A percentile compares a stretch with the other conserved stretches of the same genome.
phyloP scores from a whole-genome alignment of 2,329 filamentous ascomycete species.

The Exophiala sp. region DNA sequence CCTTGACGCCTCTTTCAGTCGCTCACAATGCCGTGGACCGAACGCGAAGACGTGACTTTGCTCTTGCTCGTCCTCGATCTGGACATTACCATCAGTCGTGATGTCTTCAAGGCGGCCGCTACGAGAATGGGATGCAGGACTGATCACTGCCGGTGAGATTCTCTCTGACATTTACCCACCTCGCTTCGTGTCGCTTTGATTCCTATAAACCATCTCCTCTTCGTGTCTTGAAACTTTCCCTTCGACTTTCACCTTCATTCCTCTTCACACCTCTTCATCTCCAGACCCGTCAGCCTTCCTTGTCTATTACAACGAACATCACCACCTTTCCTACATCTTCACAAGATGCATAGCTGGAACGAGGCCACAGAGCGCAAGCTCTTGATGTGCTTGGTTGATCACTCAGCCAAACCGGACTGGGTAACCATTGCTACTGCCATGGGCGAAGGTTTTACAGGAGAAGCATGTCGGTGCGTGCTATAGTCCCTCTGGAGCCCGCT shows the following conservation, averaged over 20 bases:
- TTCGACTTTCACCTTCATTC: too few relatives aligned
- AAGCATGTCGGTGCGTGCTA: conserved; percentile 26
- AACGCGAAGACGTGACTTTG: conserved; percentile 2
- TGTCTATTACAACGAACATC: too few relatives aligned
- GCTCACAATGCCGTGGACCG: conserved; percentile 3
- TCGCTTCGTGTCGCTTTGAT: neutral
- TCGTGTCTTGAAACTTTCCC: neutral
- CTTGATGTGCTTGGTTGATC: conserved; percentile 21
- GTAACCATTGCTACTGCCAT: conserved; percentile 18
- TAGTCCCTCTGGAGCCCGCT: neutral
- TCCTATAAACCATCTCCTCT: neutral
- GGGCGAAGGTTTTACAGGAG: conserved; percentile 22
- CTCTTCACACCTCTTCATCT: too few relatives aligned
- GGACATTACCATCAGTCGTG: conserved; percentile 5
- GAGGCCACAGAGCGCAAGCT: conserved; percentile 20
- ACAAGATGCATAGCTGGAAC: conserved; percentile 17
- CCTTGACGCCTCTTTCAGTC: neutral
- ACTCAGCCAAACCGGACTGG: conserved; percentile 23
- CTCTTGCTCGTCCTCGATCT: conserved; percentile 10
- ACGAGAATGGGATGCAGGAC: conserved; percentile 3
- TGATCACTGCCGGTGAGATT: conserved; percentile 8
- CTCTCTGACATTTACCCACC: neutral
- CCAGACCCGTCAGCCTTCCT: too few relatives aligned
- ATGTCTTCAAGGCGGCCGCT: conserved; percentile 4
- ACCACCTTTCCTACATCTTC: neutral